phyloP scores from a whole-genome alignment of 1,284 basidiomycete genomes.

The Fereydounia khargensis region DNA sequence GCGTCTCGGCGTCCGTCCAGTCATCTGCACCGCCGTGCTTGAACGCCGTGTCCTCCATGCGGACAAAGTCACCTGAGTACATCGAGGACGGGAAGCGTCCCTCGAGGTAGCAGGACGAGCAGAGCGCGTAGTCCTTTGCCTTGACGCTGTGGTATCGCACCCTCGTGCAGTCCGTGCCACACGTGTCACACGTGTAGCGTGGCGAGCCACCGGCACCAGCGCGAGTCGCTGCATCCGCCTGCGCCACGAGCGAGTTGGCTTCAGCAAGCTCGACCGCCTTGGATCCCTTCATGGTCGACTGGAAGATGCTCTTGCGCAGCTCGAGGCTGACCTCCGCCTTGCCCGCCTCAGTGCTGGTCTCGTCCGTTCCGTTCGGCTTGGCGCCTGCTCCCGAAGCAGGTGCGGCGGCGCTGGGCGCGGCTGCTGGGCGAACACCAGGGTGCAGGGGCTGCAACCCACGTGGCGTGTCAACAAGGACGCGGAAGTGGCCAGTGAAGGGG shows the following conservation, averaged over 20 bases:
- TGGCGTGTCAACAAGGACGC: slow-evolving; percentile 93
- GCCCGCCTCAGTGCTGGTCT: slow-evolving; percentile 68
- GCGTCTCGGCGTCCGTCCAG: slow-evolving; percentile 88
- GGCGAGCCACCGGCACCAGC: slow-evolving; percentile 60
- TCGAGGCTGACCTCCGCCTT: slow-evolving; percentile 59
- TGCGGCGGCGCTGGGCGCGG: slow-evolving; percentile 2
- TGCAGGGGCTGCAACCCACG: slow-evolving; percentile 92
- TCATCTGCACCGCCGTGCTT: slow-evolving; percentile 64
- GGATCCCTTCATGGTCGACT: slow-evolving; percentile 51
- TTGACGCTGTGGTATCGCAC: slow-evolving; percentile 90
- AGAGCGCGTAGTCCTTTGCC: slow-evolving; percentile 73
- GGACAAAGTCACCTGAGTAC: slow-evolving; percentile 97
- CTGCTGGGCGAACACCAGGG: slow-evolving; percentile 62
- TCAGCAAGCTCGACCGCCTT: slow-evolving; percentile 45
- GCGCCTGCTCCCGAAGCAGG: background rate
- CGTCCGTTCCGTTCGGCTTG: background rate
- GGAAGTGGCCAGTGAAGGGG: slow-evolving; percentile 97
- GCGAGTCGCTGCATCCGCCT: slow-evolving; percentile 63
- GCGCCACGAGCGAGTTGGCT: slow-evolving; percentile 45
- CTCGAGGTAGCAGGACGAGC: slow-evolving; percentile 76
- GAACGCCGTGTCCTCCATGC: slow-evolving; percentile 65
- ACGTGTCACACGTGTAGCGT: slow-evolving; percentile 83
- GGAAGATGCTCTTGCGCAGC: slow-evolving; percentile 51
- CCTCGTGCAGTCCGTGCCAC: slow-evolving; percentile 85
- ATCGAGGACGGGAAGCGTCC: slow-evolving; percentile 93